Evolutionary conservation across 768 basidiomycete genomes (phyloP).

Genomic region (Phaffia australis): DNA sequence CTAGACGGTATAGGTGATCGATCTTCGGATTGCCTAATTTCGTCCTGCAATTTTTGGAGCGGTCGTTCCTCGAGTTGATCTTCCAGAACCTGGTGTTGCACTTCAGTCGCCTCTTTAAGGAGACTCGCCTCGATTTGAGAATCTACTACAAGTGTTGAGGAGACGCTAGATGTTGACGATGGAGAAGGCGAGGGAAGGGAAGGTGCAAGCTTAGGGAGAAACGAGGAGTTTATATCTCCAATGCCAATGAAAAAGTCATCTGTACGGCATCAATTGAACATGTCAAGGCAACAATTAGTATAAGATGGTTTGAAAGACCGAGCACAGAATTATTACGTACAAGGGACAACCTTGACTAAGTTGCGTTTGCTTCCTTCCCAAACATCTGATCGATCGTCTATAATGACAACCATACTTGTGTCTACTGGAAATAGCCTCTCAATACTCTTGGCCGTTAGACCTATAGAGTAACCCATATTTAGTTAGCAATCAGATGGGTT

Average conservation of each 20-base stretch:
- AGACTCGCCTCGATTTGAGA: neutral
- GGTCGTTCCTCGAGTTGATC: constrained; percentile 13
- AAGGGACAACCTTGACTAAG: constrained; percentile 90
- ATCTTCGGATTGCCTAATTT: constrained; percentile 6
- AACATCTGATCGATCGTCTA: constrained; percentile 95
- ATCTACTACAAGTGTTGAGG: constrained; percentile 24
- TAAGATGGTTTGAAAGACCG: neutral
- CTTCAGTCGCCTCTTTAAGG: neutral
- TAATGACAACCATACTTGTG: constrained; percentile 97
- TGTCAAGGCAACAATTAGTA: constrained; percentile 4
- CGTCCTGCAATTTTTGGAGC: constrained; percentile 13
- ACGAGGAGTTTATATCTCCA: constrained; percentile 94
- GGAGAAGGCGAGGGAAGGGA: constrained; percentile 38
- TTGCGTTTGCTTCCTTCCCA: constrained; percentile 92
- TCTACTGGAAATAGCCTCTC: constrained; percentile 91
- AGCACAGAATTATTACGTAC: constrained; percentile 45
- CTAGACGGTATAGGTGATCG: too few species aligned
- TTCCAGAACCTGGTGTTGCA: neutral
- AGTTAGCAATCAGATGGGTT: neutral
- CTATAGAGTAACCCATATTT: constrained; percentile 38
- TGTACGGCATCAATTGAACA: constrained; percentile 34
- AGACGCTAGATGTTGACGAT: constrained; percentile 15
- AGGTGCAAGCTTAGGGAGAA: constrained; percentile 63
- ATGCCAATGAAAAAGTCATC: constrained; percentile 98
- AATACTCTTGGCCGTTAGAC: constrained; percentile 81